These are phyloP conservation scores for Metarhizium brunneum DNA, from an alignment of 2,329 filamentous ascomycete species.

Conservation along the genomic window DNA sequence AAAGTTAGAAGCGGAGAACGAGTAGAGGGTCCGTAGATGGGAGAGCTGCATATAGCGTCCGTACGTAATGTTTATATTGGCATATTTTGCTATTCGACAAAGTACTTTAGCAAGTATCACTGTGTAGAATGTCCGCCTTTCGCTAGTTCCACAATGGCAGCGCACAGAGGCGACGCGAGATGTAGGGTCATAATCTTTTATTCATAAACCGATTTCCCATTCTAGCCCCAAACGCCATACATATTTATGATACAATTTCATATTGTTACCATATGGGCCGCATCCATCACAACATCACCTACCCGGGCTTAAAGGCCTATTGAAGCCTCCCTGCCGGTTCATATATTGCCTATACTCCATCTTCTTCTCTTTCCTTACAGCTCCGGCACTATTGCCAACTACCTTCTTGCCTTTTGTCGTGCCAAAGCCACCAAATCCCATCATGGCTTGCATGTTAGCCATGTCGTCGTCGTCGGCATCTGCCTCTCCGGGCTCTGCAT, in stretches of 20 bases:
- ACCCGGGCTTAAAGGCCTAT: slow-evolving; percentile 60
- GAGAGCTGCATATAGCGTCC: slow-evolving; percentile 14
- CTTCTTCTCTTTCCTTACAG: slow-evolving; percentile 85
- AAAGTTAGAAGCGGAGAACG: slow-evolving; percentile 8
- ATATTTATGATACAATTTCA: not conserved
- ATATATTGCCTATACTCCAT: slow-evolving; percentile 96
- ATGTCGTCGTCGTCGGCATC: slow-evolving; percentile 61
- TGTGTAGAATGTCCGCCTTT: not conserved
- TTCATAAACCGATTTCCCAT: not conserved
- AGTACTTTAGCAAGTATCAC: not conserved
- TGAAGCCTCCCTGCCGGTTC: slow-evolving; percentile 76
- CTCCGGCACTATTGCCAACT: slow-evolving; percentile 75
- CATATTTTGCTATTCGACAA: not conserved
- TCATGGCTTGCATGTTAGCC: slow-evolving; percentile 69
- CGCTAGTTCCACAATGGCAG: not conserved
- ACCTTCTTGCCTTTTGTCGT: slow-evolving; percentile 86
- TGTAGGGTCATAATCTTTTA: not conserved
- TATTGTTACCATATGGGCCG: not conserved
- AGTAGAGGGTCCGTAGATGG: slow-evolving; percentile 1
- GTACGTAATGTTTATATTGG: slow-evolving; percentile 29
- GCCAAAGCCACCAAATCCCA: slow-evolving; percentile 84
- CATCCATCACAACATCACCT: slow-evolving; percentile 16
- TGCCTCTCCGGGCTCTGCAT: slow-evolving; percentile 20
- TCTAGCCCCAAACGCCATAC: not conserved
- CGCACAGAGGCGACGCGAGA: not conserved